Base-by-base conservation (phyloP, 139 green algal genomes). In the Trebouxia sp. region DNA sequence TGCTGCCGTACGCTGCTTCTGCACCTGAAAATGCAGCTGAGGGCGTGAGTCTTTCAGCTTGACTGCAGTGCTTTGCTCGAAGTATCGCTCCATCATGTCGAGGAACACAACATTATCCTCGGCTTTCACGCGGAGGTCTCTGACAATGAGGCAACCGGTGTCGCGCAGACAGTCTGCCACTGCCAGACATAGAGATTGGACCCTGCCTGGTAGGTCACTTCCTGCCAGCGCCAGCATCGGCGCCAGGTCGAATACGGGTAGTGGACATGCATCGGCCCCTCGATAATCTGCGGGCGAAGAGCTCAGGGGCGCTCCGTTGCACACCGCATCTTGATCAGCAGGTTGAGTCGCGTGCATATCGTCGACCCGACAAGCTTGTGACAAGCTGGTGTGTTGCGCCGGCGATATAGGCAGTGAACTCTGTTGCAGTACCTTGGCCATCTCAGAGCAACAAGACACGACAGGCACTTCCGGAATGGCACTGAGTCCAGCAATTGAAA, bases 31-130 rank as follows among this genome's bases (percentile, higher is more conserved):
- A 65, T 88, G 72, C 24, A 97, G 80, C 12, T 93, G 65, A 4
- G 90, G 88, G 10, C 93, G 81, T 9, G 83, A 86, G 43, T 98
- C 94, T 20, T 15, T 65, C 79, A 89, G 50, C 79, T 97, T 97
- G 10, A 75, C 79, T 4, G 90, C 87, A 3, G 74, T 70, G 0
- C 83, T 42, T 78, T 92, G 89, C 12, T 9, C 78, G 66, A 97
- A 98, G 77, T 98, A 98, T 51, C 45, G 26, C 86, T 98, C 94
- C 89, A 98, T 89, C 76, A 93, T 86, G 81, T 95, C 86, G 4
- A 98, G 70, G 75, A 98, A 98, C 28, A 10, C 11, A 47, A 93
- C 85, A 48, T 94, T 96, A 58, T 94, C 85, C 0, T 56, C 78
- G 6, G 38, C 41, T 43, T 85, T 26, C 5, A 94, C 92, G 1